A percentile compares a stretch with the other conserved stretches of the same genome.
Evolutionary conservation across 2,329 filamentous ascomycete species (phyloP).

Genomic region (Sarocladiaceae sp.): DNA sequence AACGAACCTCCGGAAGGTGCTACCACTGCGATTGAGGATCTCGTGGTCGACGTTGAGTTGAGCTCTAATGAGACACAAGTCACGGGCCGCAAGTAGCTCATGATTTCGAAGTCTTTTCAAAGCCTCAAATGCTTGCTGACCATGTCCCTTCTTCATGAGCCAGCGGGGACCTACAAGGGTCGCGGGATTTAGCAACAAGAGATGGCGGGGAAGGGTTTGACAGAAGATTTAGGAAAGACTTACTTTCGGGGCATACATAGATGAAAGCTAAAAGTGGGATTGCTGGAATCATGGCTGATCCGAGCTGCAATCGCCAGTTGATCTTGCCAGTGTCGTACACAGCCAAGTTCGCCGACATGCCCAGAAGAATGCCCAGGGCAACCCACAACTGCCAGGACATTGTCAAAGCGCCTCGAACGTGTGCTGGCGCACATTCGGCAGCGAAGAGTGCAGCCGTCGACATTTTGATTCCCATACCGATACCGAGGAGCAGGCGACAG

Average conservation of each 20-base stretch:
- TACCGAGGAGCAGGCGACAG: conserved; percentile 46
- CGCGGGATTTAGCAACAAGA: conserved; percentile 25
- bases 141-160: no score
- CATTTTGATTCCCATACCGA: conserved; percentile 52
- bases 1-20: conserved; percentile 30
- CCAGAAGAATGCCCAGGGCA: conserved; percentile 54
- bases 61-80: no score
- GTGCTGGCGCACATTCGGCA: conserved; percentile 44
- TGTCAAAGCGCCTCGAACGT: conserved; percentile 45
- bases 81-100: no score
- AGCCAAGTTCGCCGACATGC: conserved; percentile 57
- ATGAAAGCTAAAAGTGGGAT: conserved; percentile 51
- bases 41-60: no score
- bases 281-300: conserved; percentile 58
- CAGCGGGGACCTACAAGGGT: no score
- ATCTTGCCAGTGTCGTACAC: conserved; percentile 53
- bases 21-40: no score
- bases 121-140: no score
- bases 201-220: conserved; percentile 43
- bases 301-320: conserved; percentile 58
- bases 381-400: conserved; percentile 51
- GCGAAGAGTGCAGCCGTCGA: conserved; percentile 46
- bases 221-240: conserved; percentile 57
- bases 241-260: conserved; percentile 57
- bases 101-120: no score